A percentile compares a stretch with the other conserved stretches of the same genome.
phyloP scores from a whole-genome alignment of 345 rosid genomes.

The Salix suchowensis region DNA sequence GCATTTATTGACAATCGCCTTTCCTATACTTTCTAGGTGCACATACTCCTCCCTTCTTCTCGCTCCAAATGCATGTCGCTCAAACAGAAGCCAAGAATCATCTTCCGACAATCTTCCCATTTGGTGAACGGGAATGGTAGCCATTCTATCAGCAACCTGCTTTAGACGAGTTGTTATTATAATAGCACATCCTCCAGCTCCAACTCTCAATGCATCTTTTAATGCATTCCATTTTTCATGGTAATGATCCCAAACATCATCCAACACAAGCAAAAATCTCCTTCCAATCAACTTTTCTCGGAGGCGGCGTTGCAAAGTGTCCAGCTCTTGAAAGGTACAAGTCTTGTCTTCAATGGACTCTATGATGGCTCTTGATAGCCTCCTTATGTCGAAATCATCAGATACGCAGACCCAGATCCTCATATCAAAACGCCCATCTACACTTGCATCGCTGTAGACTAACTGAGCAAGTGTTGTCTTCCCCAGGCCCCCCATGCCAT shows the following conservation, averaged over 20 bases:
- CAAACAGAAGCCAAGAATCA: conserved; percentile 12
- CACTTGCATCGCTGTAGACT: neutral
- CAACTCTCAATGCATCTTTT: neutral
- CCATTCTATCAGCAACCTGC: neutral
- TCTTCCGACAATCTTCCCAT: conserved; percentile 3
- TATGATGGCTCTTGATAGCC: neutral
- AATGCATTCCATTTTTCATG: conserved; percentile 1
- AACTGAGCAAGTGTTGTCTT: neutral
- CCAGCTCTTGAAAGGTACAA: neutral
- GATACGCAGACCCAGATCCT: conserved; percentile 10
- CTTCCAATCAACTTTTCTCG: neutral
- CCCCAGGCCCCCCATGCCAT: conserved; percentile 2
- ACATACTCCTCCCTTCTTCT: neutral
- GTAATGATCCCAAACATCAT: conserved; percentile 4
- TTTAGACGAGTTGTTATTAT: neutral
- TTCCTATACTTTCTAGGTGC: conserved; percentile 4
- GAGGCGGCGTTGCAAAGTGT: neutral
- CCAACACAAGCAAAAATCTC: conserved; percentile 5
- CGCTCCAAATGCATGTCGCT: neutral
- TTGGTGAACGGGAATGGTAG: neutral
- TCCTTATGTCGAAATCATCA: conserved; percentile 4
- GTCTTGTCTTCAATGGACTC: neutral
- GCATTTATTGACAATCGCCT: conserved; percentile 10
- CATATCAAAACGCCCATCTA: neutral
- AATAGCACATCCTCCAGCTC: neutral